Percentiles rank a stretch among this genome's conserved stretches.
phyloP scores from a whole-genome alignment of 306 rosid genomes.

The Clitoria ternatea region DNA sequence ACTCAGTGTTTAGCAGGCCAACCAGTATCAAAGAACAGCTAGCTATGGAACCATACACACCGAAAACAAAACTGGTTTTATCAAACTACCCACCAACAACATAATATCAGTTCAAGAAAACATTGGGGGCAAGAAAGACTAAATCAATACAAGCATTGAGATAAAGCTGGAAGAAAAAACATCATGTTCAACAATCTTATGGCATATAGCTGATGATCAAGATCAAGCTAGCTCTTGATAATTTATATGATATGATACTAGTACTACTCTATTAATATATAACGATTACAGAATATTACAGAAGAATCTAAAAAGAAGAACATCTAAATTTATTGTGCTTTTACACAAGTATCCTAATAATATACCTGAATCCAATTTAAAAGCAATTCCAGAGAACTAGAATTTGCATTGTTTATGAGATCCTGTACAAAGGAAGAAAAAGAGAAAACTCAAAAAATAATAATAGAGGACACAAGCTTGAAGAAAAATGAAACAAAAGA shows the following conservation, averaged over 20 bases:
- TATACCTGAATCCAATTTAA: slow-evolving; percentile 87
- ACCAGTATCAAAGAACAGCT: neutral
- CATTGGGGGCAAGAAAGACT: neutral
- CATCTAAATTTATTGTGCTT: neutral
- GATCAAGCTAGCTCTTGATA: neutral
- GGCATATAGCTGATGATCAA: neutral
- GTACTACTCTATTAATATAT: no score
- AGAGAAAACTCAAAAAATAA: neutral
- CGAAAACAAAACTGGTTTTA: neutral
- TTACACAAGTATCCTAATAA: slow-evolving; percentile 6
- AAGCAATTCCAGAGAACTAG: slow-evolving; percentile 65
- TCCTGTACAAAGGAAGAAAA: slow-evolving; percentile 45
- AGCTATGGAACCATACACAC: neutral
- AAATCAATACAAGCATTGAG: neutral
- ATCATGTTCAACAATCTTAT: neutral
- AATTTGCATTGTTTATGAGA: slow-evolving; percentile 30
- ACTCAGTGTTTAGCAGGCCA: neutral
- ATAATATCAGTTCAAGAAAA: neutral
- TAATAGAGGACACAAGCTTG: neutral
- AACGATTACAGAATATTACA: no score
- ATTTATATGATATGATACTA: no score
- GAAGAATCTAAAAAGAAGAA: neutral
- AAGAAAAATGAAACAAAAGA: neutral
- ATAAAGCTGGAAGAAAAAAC: slow-evolving; percentile 11
- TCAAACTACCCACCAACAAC: neutral